Evolutionary conservation across 108 stramenopile genomes (phyloP).

Genomic region (Nitzschia sp.): DNA sequence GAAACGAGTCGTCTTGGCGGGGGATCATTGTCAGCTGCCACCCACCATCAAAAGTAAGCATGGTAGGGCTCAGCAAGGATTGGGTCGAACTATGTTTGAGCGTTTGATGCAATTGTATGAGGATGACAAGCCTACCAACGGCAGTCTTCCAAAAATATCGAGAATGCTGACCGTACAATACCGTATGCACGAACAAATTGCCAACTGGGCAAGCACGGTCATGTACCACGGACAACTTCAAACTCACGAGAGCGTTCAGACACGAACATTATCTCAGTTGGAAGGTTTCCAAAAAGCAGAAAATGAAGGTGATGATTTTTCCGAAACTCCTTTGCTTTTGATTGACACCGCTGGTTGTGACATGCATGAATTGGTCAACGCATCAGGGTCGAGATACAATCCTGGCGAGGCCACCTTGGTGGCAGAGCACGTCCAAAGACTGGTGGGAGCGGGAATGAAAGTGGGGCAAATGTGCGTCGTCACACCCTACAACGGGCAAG

Average conservation of each 20-base stretch:
- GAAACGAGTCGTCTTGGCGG: slow-evolving; percentile 84
- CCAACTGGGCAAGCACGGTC: slow-evolving; percentile 91
- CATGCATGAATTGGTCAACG: slow-evolving; percentile 76
- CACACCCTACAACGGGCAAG: slow-evolving; percentile 99
- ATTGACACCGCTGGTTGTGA: slow-evolving; percentile 96
- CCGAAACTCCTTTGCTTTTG: slow-evolving; percentile 62
- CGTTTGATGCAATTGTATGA: slow-evolving; percentile 83
- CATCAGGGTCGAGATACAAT: slow-evolving; percentile 81
- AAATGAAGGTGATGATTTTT: slow-evolving; percentile 17
- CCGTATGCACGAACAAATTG: slow-evolving; percentile 93
- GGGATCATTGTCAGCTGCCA: slow-evolving; percentile 97
- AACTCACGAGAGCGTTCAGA: slow-evolving; percentile 61
- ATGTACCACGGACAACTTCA: slow-evolving; percentile 81
- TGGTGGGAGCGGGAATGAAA: slow-evolving; percentile 68
- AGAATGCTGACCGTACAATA: slow-evolving; percentile 94
- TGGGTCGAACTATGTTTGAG: slow-evolving; percentile 93
- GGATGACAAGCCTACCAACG: slow-evolving; percentile 6
- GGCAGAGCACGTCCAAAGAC: slow-evolving; percentile 63
- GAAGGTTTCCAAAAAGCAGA: slow-evolving; percentile 3
- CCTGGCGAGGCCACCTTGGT: slow-evolving; percentile 81
- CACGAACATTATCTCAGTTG: slow-evolving; percentile 55
- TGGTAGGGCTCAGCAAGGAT: slow-evolving; percentile 50
- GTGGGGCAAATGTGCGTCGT: slow-evolving; percentile 92
- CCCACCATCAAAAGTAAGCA: slow-evolving; percentile 86
- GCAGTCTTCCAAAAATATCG: slow-evolving; percentile 34